A percentile compares a stretch with the other conserved stretches of the same genome.
Conservation (phyloP, 768 basidiomycete genomes). For the Boletus speciosus region DNA sequence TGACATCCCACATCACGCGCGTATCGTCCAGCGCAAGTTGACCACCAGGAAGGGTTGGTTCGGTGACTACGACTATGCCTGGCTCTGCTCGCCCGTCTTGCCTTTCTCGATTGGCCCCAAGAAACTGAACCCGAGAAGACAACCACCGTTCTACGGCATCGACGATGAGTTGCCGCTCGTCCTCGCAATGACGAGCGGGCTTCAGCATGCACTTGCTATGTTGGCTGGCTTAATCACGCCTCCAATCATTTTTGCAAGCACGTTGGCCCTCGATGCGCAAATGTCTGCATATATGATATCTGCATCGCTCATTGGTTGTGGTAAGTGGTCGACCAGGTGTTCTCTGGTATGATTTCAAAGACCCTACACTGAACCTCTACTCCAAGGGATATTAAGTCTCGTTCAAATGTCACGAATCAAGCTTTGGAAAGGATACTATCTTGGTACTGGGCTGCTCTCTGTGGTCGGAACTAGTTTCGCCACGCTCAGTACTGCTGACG, state of each 20-base stretch:
- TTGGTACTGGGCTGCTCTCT: conserved; percentile 77
- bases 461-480: conserved; percentile 83
- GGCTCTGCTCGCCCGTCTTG: conserved; percentile 66
- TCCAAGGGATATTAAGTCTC: conserved; percentile 65
- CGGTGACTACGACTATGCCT: conserved; percentile 79
- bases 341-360: not conserved
- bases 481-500: conserved; percentile 68
- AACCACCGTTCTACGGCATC: conserved; percentile 74
- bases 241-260: conserved; percentile 72
- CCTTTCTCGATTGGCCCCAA: conserved; percentile 48
- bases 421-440: conserved; percentile 59
- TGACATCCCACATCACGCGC: conserved; percentile 5
- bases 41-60: conserved; percentile 68
- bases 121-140: conserved; percentile 24
- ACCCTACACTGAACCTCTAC: not conserved
- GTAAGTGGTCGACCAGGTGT: conserved; percentile 35
- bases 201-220: conserved; percentile 80
- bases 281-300: conserved; percentile 78
- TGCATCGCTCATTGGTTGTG: conserved; percentile 75
- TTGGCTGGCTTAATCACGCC: conserved; percentile 80
- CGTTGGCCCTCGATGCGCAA: conserved; percentile 53
- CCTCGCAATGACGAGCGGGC: conserved; percentile 68
- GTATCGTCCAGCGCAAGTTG: conserved; percentile 32
- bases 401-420: conserved; percentile 74
- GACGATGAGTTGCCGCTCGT: conserved; percentile 69